Percentiles rank a stretch among this genome's conserved stretches.
These are phyloP conservation scores for Gamsiella multidivaricata DNA, from an alignment of 192 early-diverging fungal genomes.

Conservation along the genomic window DNA sequence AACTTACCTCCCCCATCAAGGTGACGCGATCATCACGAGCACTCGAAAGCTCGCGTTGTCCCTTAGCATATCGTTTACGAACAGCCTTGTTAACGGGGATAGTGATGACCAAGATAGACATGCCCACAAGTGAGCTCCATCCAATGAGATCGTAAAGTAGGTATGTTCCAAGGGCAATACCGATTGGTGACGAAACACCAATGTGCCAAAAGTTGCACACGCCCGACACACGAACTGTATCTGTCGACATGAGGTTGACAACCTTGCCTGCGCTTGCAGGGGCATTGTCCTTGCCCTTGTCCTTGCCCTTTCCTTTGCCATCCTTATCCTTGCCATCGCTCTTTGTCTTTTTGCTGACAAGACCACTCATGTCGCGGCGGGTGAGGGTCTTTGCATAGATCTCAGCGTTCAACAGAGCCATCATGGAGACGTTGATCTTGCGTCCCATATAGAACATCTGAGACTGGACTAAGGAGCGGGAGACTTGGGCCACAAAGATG, in stretches of 20 bases:
- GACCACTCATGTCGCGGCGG: conserved; percentile 59
- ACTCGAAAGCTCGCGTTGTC: conserved; percentile 66
- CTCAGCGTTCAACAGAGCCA: conserved; percentile 67
- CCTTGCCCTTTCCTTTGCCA: conserved; percentile 17
- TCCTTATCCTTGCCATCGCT: conserved; percentile 9
- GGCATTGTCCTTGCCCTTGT: conserved; percentile 41
- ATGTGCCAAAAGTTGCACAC: conserved; percentile 63
- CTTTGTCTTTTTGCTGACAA: conserved; percentile 45
- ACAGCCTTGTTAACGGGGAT: conserved; percentile 51
- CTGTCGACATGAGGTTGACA: conserved; percentile 80
- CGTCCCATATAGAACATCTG: conserved; percentile 62
- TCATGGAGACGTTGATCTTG: conserved; percentile 63
- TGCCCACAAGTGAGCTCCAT: conserved; percentile 78
- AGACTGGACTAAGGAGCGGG: conserved; percentile 39
- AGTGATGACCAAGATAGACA: conserved; percentile 66
- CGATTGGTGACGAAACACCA: conserved; percentile 68
- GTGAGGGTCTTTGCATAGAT: conserved; percentile 73
- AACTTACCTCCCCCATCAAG: conserved; percentile 69
- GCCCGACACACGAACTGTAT: conserved; percentile 72
- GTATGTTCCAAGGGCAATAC: conserved; percentile 71
- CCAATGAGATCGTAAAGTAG: conserved; percentile 86
- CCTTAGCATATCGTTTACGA: conserved; percentile 47
- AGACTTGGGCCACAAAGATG: conserved; percentile 56
- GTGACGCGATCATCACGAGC: conserved; percentile 72
- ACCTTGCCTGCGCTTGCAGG: conserved; percentile 71